phyloP scores from a whole-genome alignment of 164 flowering plant genomes.

The Saururus chinensis region DNA sequence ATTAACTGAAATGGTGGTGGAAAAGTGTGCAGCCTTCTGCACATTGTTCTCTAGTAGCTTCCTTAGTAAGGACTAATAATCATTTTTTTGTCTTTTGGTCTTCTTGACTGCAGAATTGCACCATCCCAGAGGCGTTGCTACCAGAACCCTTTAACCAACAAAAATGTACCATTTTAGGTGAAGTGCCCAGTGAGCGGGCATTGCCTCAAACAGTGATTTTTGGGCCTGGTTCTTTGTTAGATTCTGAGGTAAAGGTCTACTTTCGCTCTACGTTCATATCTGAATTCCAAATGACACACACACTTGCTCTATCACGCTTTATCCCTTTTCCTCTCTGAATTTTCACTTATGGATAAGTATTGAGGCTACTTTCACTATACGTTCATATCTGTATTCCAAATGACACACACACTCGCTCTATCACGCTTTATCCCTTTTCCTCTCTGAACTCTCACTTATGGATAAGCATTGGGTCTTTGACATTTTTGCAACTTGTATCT shows the following conservation, averaged over 20 bases:
- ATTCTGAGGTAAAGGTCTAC: background rate
- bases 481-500: background rate
- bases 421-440: too few relatives aligned
- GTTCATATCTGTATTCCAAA: background rate
- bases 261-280: too few relatives aligned
- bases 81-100: background rate
- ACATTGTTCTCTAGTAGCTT: background rate
- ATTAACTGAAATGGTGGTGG: background rate
- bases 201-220: background rate
- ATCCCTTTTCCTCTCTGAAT: background rate
- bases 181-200: background rate
- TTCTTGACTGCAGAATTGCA: constrained; percentile 24
- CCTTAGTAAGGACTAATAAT: background rate
- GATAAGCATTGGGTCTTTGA: background rate
- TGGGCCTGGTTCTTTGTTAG: background rate
- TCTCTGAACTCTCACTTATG: background rate
- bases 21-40: background rate
- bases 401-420: background rate
- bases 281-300: too few relatives aligned
- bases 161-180: background rate
- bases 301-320: background rate
- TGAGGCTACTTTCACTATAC: too few relatives aligned
- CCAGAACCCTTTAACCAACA: constrained; percentile 36
- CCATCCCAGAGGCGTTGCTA: constrained; percentile 48
- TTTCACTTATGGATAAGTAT: too few relatives aligned